Conservation (phyloP, 352 stramenopile genomes). For the Poterioochromonas sp. region DNA sequence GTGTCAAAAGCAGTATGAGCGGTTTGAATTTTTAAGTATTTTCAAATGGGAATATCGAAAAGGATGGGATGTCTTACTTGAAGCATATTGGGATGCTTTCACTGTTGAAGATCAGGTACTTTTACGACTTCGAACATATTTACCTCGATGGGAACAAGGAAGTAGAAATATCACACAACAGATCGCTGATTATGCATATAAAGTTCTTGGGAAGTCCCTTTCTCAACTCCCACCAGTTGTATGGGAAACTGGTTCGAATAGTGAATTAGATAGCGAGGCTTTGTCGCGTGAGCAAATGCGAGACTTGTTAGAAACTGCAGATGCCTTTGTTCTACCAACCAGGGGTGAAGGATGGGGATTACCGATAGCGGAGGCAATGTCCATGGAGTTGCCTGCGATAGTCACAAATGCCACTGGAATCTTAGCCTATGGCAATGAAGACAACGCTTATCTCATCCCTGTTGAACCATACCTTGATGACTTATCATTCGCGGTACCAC, state of each 20-base stretch:
- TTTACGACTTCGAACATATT: neutral
- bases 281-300: constrained; percentile 50
- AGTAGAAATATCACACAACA: neutral
- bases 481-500: neutral
- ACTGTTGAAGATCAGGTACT: neutral
- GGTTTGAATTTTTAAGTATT: constrained; percentile 69
- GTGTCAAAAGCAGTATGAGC: neutral
- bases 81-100: constrained; percentile 68
- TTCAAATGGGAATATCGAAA: constrained; percentile 89
- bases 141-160: neutral
- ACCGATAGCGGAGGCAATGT: constrained; percentile 83
- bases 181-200: neutral
- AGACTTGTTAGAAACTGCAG: constrained; percentile 60
- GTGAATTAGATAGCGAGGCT: too few species aligned
- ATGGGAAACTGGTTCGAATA: constrained; percentile 24
- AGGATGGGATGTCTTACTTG: constrained; percentile 73
- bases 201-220: neutral
- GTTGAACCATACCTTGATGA: neutral
- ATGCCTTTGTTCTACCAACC: constrained; percentile 58
- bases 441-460: constrained; percentile 42
- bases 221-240: neutral
- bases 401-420: constrained; percentile 76
- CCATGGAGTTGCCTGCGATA: constrained; percentile 73
- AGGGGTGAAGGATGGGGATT: constrained; percentile 80
- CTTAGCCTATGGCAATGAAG: constrained; percentile 43